Percentiles rank a stretch among this genome's conserved stretches.
Conservation (phyloP, 2,329 filamentous ascomycete species). For the Talaromyces piceae region DNA sequence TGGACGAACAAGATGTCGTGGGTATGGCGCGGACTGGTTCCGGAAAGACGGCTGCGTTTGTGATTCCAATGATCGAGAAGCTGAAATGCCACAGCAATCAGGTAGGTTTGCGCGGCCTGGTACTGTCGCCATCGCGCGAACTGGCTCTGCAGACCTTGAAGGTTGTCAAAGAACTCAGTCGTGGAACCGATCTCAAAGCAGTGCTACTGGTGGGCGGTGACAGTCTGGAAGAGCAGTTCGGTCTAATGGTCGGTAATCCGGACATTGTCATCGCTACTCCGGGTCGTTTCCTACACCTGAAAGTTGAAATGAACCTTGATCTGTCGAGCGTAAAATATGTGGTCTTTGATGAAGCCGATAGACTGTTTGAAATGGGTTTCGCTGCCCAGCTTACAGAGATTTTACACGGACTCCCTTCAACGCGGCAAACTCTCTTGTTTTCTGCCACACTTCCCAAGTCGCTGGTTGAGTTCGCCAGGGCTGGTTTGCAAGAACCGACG, state of each 20-base stretch:
- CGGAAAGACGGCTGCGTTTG: conserved; percentile 95
- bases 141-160: conserved; percentile 90
- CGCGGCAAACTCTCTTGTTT: conserved; percentile 85
- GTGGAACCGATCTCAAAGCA: conserved; percentile 84
- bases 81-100: conserved; percentile 80
- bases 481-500: conserved; percentile 84
- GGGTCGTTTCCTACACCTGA: conserved; percentile 89
- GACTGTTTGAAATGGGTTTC: conserved; percentile 98
- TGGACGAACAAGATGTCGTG: conserved; percentile 91
- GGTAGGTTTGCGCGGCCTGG: conserved; percentile 76
- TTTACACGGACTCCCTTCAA: conserved; percentile 73
- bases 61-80: conserved; percentile 96
- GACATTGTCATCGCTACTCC: conserved; percentile 97
- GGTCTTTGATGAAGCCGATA: conserved; percentile 95
- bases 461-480: conserved; percentile 89
- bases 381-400: conserved; percentile 89
- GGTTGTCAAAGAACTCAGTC: conserved; percentile 88
- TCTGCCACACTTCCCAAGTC: conserved; percentile 92
- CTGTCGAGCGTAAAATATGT: conserved; percentile 88
- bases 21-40: conserved; percentile 99
- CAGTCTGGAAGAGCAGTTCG: conserved; percentile 90
- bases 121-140: conserved; percentile 89
- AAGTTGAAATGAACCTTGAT: conserved; percentile 92
- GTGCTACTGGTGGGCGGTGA: conserved; percentile 91
- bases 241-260: conserved; percentile 84